phyloP scores from a whole-genome alignment of 108 stramenopile species.

The Pseudonitzschia pungens region DNA sequence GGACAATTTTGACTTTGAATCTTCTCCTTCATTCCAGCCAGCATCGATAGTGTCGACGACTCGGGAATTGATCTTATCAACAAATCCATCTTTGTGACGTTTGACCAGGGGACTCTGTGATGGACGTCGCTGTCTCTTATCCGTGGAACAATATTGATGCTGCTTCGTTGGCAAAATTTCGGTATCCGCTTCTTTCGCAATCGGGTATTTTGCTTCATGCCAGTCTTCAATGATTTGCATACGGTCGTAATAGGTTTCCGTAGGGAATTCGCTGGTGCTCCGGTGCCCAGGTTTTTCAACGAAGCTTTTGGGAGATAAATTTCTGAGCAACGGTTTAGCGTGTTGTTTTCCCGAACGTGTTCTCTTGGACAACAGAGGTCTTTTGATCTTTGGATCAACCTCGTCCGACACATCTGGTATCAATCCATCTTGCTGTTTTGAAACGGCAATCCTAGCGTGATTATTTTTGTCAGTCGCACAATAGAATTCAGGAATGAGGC shows the following conservation, averaged over 20 bases:
- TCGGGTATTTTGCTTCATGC: not conserved
- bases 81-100: not conserved
- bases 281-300: not conserved
- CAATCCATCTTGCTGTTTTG: not conserved
- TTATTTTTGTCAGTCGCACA: not conserved
- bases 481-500: not conserved
- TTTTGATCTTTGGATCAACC: not conserved
- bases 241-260: not conserved
- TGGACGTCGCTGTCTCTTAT: not conserved
- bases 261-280: not conserved
- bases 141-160: not conserved
- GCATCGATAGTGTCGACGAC: no score
- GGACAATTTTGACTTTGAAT: no score
- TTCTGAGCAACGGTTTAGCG: not conserved
- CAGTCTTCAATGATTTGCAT: not conserved
- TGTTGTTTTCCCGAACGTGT: not conserved
- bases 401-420: not conserved
- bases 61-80: no score
- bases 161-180: not conserved
- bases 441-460: not conserved
- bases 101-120: slow-evolving; percentile 6
- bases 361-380: not conserved
- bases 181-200: not conserved
- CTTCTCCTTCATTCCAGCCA: no score
- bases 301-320: not conserved